These are phyloP conservation scores for Corymbia maculata DNA, from an alignment of 345 rosid species.

Conservation along the genomic window DNA sequence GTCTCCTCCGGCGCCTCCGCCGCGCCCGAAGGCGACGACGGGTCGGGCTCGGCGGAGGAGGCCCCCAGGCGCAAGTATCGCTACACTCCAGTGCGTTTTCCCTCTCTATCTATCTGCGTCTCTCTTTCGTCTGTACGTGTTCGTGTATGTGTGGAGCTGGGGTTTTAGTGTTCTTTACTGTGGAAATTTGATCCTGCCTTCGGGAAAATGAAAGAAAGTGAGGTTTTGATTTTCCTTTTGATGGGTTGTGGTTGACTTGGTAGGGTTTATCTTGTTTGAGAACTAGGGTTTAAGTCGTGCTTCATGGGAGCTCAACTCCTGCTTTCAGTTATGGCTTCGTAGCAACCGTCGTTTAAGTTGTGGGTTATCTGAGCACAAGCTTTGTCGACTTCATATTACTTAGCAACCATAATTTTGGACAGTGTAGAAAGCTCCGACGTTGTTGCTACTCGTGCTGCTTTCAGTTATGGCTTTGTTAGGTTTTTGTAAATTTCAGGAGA, in stretches of 20 bases:
- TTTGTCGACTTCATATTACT: background rate
- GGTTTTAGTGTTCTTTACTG: background rate
- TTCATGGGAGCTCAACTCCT: background rate
- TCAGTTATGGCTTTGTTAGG: background rate
- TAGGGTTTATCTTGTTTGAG: background rate
- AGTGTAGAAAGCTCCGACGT: background rate
- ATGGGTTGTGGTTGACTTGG: background rate
- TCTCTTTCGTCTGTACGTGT: background rate
- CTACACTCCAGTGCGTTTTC: slow-evolving; percentile 68
- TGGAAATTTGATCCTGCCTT: background rate
- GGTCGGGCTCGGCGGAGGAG: slow-evolving; percentile 25
- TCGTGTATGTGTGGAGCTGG: background rate
- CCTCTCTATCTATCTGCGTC: background rate
- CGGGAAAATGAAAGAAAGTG: background rate
- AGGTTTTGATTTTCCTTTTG: background rate
- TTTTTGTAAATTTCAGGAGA: background rate
- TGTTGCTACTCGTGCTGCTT: background rate
- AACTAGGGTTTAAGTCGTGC: background rate
- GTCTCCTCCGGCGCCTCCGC: slow-evolving; percentile 27
- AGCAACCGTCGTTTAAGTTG: background rate
- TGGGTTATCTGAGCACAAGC: background rate
- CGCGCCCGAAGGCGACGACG: slow-evolving; percentile 23
- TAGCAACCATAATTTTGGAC: background rate
- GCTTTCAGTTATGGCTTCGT: background rate
- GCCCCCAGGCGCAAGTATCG: slow-evolving; percentile 71